Evolutionary conservation across 768 basidiomycete genomes (phyloP), one percentile per base, ranked within the genome.

Genomic region (Mycena amicta): DNA sequence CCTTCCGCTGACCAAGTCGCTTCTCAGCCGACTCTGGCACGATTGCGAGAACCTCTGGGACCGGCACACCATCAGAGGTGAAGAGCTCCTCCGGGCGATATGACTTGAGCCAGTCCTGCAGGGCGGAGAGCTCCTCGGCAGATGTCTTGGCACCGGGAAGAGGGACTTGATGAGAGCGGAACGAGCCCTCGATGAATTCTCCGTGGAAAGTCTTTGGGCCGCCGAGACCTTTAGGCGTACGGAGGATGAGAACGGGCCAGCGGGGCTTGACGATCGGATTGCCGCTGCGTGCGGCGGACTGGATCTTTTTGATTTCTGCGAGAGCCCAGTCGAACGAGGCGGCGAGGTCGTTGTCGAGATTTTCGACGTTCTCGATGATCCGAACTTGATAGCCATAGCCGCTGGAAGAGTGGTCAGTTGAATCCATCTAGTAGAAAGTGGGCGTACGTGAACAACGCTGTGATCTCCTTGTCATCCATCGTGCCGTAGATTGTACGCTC

Each of bases 301-400:
- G 93, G 51, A 95, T 95, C 63, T 79, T 85, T 65, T 77, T 80
- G 59, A 92, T 91, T 72, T 92, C 87, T 8, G 66, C 73, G 12
- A 89, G 69, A 1, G 90, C 90, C 90, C 93, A 95, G 55, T 90
- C 86, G 76, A 96, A 81, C 20, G 89, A 86, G 1, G 84, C 88
- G 3, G 92, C 92, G 57, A 95, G 80, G 66, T 93, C 86, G 62
- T 83, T 81, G 72, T 95, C 89, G 57, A 95, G 83, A 67, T 83
- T 79, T 18, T 72, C 71, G 47, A 85, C 70, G 61, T 87, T 82
- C 43, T 89, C 85, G 59, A 97, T 87, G 61, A 96, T 86, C 50
- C 90, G 85, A 51, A 87, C 87, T 75, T 94, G 89, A 70, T 95
- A 96, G n/a, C 93, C 92, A 68, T 93, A 92, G 3, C 89, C 89